Base-by-base conservation (phyloP, 169 alveolate genomes). In the Plasmodium ovale region DNA sequence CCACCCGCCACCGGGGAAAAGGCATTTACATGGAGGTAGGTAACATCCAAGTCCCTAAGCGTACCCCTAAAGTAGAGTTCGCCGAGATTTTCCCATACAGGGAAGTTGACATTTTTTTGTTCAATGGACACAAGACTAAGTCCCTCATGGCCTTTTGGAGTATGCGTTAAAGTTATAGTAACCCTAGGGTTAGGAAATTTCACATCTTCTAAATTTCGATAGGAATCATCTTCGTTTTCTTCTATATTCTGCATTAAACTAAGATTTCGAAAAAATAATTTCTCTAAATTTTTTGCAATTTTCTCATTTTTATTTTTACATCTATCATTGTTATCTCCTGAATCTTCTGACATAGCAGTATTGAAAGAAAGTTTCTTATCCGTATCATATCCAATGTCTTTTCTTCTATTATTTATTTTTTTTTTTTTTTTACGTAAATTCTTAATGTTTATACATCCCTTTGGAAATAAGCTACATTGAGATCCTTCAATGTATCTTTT, bases 11-110 rank as follows among this genome's bases (percentile, higher is more conserved):
- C 60, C 3, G 6, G 60, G 60, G 6, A 3, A 5, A 51, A 51
- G n/a, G 60, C 60, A 25, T 49, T 74, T 53, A 74, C 88, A 19
- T 37, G 35, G 27, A 95, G 73, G 53, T 93, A 93, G 35, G 96
- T 87, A 42, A 92, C 87, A 49, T 93, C 96, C 21, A 95, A 82
- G 37, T 95, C 97, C 60, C 93, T 79, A 33, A 94, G 72, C 5
- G 97, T 95, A 2, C 97, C 97, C 53, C 97, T 89, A 58, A 94
- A 93, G 33, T 90, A 74, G 3, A 95, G 84, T 51, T 93, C 95
- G 2, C 97, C 97, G 53, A 95, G 60, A 69, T 93, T 92, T 31
- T 93, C 96, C 97, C 97, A 95, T 47, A 92, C 74, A 27, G 96
- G 93, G 16, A 87, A 58, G 6, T 82, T 29, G 5, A 87, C 77